Evolutionary conservation across 495 filamentous ascomycete genomes (phyloP).

Genomic region (Letharia lupina): DNA sequence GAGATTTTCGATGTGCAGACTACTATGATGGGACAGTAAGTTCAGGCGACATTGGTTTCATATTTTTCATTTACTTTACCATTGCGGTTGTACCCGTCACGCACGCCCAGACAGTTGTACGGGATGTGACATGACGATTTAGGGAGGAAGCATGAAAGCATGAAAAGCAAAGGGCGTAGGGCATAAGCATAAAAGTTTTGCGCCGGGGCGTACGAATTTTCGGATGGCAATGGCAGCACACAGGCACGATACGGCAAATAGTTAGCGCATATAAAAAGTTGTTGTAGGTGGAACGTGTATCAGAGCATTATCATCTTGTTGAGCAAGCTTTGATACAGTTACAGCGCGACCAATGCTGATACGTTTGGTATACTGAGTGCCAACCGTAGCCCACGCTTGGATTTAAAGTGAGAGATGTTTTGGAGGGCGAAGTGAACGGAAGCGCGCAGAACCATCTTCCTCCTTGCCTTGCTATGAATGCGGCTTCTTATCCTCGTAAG

Average conservation of each 20-base stretch:
- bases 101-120: background rate
- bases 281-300: background rate
- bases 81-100: background rate
- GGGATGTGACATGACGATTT: background rate
- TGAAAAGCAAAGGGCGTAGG: background rate
- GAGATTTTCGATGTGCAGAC: constrained; percentile 65
- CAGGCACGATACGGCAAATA: background rate
- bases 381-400: background rate
- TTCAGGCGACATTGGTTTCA: background rate
- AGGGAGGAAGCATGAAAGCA: background rate
- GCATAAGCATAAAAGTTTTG: background rate
- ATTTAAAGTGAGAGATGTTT: constrained; percentile 8
- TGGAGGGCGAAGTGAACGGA: too few relatives aligned
- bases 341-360: background rate
- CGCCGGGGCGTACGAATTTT: background rate
- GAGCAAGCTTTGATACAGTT: background rate
- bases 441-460: background rate
- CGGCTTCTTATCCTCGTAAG: constrained; percentile 36
- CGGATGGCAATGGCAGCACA: background rate
- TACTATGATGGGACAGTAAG: constrained; percentile 20
- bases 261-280: background rate
- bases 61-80: background rate
- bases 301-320: background rate
- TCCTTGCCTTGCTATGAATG: constrained; percentile 9
- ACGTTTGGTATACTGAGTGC: constrained; percentile 2